These are phyloP conservation scores for Rhododendron henanense DNA, from an alignment of 148 eudicot species.

Conservation along the genomic window DNA sequence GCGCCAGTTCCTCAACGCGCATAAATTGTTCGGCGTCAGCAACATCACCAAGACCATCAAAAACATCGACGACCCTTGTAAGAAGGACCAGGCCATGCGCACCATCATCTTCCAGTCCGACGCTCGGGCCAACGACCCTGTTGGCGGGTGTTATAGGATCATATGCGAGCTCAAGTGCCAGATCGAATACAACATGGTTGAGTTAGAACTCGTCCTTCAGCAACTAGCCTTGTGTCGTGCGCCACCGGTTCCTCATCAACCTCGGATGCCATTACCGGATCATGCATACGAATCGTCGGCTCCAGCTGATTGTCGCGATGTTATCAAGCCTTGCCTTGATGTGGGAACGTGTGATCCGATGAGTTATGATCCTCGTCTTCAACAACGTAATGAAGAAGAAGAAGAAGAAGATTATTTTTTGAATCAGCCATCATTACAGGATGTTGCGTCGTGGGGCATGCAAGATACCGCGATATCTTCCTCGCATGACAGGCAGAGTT, in stretches of 20 bases:
- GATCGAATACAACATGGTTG: not conserved
- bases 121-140: not conserved
- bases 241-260: not conserved
- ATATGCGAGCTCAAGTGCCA: not conserved
- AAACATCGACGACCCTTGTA: slow-evolving; percentile 24
- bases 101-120: not conserved
- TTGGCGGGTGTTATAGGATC: not conserved
- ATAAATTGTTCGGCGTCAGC: slow-evolving; percentile 77
- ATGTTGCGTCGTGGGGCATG: not conserved
- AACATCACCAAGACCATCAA: slow-evolving; percentile 76
- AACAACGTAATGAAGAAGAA: not conserved
- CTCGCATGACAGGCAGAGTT: not conserved
- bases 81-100: slow-evolving; percentile 39
- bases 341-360: not conserved
- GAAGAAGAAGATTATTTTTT: not conserved
- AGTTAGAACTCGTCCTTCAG: not conserved
- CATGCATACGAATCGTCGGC: not conserved
- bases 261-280: no score
- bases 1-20: slow-evolving; percentile 68
- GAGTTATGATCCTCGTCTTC: not conserved
- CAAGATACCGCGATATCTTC: not conserved
- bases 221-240: not conserved
- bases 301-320: not conserved
- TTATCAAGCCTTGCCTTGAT: not conserved
- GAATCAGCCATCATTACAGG: not conserved